phyloP scores from a whole-genome alignment of 2,329 filamentous ascomycete genomes.

The Cordyceps farinosa region DNA sequence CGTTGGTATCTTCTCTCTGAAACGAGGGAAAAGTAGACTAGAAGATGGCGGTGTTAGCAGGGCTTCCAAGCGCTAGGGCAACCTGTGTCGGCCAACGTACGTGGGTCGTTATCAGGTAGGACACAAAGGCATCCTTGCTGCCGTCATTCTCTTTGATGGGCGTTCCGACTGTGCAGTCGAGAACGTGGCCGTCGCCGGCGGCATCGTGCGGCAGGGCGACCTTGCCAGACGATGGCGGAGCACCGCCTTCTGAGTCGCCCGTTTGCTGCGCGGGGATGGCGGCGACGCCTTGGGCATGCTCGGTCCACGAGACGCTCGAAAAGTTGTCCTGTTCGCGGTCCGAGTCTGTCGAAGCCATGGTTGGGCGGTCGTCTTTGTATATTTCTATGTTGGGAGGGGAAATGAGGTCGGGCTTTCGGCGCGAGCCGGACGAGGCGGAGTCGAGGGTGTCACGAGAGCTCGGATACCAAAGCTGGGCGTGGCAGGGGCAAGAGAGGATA shows the following conservation, averaged over 20 bases:
- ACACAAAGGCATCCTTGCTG: slow-evolving; percentile 94
- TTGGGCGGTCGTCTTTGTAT: background rate
- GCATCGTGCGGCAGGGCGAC: slow-evolving; percentile 45
- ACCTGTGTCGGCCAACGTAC: slow-evolving; percentile 43
- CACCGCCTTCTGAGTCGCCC: background rate
- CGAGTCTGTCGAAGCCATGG: slow-evolving; percentile 13
- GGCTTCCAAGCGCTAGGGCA: background rate
- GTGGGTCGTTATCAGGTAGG: slow-evolving; percentile 88
- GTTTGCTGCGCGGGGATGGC: slow-evolving; percentile 10
- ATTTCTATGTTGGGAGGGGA: background rate
- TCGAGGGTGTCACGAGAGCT: background rate
- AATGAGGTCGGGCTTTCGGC: background rate
- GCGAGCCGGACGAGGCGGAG: slow-evolving; percentile 16
- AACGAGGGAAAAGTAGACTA: slow-evolving; percentile 95
- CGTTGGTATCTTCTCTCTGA: slow-evolving; percentile 71
- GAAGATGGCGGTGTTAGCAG: background rate
- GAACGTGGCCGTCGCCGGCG: slow-evolving; percentile 65
- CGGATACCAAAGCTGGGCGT: background rate
- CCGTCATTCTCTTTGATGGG: slow-evolving; percentile 95
- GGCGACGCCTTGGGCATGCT: slow-evolving; percentile 41
- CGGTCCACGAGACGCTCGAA: slow-evolving; percentile 77
- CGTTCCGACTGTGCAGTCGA: slow-evolving; percentile 78
- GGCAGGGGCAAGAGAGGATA: background rate
- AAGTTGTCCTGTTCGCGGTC: slow-evolving; percentile 62
- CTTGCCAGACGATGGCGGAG: slow-evolving; percentile 23